phyloP scores from a whole-genome alignment of 352 stramenopile genomes.

The Globisporangium abappressorium region DNA sequence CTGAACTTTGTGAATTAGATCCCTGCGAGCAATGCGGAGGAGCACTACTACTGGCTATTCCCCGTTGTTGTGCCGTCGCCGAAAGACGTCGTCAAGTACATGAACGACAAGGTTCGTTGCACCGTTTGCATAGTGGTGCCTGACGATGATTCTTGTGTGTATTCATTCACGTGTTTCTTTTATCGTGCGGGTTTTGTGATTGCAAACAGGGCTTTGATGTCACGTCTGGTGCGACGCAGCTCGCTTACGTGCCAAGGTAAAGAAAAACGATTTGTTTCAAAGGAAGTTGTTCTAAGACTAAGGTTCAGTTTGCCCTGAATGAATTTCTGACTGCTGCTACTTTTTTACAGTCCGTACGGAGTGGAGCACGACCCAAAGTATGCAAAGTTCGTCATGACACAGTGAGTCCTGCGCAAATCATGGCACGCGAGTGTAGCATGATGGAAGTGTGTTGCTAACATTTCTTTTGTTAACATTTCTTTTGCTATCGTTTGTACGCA shows the following conservation, averaged over 20 bases:
- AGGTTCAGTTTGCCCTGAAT: background rate
- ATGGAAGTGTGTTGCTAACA: background rate
- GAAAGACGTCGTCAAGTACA: conserved; percentile 47
- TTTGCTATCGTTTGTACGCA: conserved; percentile 17
- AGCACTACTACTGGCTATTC: conserved; percentile 85
- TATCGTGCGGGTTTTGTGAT: background rate
- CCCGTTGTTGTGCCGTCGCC: conserved; percentile 66
- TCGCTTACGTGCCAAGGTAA: conserved; percentile 66
- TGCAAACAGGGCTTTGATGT: conserved; percentile 74
- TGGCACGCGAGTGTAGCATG: background rate
- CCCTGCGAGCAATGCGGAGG: conserved; percentile 46
- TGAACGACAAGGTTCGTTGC: conserved; percentile 61
- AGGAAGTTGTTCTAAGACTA: background rate
- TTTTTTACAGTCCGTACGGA: conserved; percentile 36
- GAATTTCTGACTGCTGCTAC: background rate
- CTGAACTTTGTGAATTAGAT: conserved; percentile 30
- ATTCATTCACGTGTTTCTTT: background rate
- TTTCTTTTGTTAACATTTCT: background rate
- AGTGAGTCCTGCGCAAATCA: conserved; percentile 26
- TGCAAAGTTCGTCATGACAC: conserved; percentile 74
- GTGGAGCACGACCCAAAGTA: conserved; percentile 48
- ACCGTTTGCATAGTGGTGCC: background rate
- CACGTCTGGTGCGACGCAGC: conserved; percentile 68
- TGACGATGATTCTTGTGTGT: background rate
- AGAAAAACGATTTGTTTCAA: background rate